A percentile compares a stretch with the other conserved stretches of the same genome.
These are phyloP conservation scores for Colletotrichum tropicicola DNA, from an alignment of 2,329 filamentous ascomycete genomes.

Conservation along the genomic window DNA sequence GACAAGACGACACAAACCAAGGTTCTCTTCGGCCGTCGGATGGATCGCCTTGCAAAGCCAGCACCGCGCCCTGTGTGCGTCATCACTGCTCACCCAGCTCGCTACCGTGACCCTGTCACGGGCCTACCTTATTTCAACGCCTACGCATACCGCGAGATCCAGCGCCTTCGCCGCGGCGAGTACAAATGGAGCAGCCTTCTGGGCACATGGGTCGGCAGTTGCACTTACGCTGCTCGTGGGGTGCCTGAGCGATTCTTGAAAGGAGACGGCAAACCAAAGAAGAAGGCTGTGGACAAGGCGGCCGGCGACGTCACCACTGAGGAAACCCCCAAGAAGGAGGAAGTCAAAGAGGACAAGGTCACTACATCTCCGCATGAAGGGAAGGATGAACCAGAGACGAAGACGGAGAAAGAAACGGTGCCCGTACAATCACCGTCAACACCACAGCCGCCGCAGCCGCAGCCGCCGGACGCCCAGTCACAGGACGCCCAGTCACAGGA, in stretches of 20 bases:
- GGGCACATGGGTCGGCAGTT: constrained; percentile 83
- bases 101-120: constrained; percentile 86
- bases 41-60: constrained; percentile 65
- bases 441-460: not conserved
- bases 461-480: not conserved
- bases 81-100: constrained; percentile 83
- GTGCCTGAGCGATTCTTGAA: constrained; percentile 81
- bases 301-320: constrained; percentile 19
- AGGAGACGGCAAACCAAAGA: constrained; percentile 35
- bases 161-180: constrained; percentile 75
- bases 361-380: constrained; percentile 7
- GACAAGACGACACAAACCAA: constrained; percentile 66
- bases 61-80: constrained; percentile 70
- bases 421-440: constrained; percentile 14
- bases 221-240: constrained; percentile 71
- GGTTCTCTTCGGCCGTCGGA: constrained; percentile 65
- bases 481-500: not conserved
- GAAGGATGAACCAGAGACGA: not conserved
- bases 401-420: constrained; percentile 2
- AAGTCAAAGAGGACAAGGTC: constrained; percentile 20
- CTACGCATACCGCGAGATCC: constrained; percentile 84
- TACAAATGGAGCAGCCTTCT: constrained; percentile 85
- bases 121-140: constrained; percentile 83
- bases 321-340: constrained; percentile 30
- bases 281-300: constrained; percentile 27